These are phyloP conservation scores for Pseudocercospora fuligena DNA, from an alignment of 2,329 filamentous ascomycete genomes.

Conservation along the genomic window DNA sequence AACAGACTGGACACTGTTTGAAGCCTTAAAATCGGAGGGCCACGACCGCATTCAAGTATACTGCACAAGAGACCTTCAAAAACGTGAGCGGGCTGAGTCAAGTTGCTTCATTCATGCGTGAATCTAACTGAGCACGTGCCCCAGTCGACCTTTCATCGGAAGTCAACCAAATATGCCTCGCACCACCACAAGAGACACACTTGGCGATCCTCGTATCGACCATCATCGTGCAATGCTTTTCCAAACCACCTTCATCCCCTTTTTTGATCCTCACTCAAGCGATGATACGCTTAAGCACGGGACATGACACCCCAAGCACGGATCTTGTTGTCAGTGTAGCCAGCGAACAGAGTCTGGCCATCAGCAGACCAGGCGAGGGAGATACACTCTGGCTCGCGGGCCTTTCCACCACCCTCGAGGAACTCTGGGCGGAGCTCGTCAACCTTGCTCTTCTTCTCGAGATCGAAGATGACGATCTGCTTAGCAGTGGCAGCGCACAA, in stretches of 20 bases:
- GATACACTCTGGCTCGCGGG: slow-evolving; percentile 97
- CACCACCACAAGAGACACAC: slow-evolving; percentile 29
- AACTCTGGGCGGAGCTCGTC: slow-evolving; percentile 99
- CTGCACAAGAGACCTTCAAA: background rate
- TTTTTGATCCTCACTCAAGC: slow-evolving; percentile 6
- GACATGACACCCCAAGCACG: slow-evolving; percentile 98
- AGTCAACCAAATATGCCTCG: slow-evolving; percentile 33
- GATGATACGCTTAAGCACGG: slow-evolving; percentile 57
- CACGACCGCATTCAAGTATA: background rate
- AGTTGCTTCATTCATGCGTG: slow-evolving; percentile 16
- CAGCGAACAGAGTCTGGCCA: slow-evolving; percentile 98
- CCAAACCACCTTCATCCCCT: slow-evolving; percentile 17
- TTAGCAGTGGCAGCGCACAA: slow-evolving; percentile 96
- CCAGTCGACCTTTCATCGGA: slow-evolving; percentile 48
- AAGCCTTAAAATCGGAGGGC: too few species aligned
- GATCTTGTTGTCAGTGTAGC: slow-evolving; percentile 99
- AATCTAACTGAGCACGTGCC: slow-evolving; percentile 26
- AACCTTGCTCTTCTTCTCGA: slow-evolving; percentile 99
- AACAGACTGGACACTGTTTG: too few species aligned
- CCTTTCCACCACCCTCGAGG: slow-evolving; percentile 96
- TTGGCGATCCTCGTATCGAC: slow-evolving; percentile 43
- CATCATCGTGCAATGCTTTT: slow-evolving; percentile 42
- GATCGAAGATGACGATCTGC: slow-evolving; percentile 99
- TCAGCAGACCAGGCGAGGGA: slow-evolving; percentile 97
- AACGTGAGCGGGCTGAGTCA: slow-evolving; percentile 12